Percentiles rank a stretch among this genome's conserved stretches.
These are phyloP conservation scores for Phytopythium cucurbitacearum DNA, from an alignment of 352 stramenopile genomes.

Conservation along the genomic window DNA sequence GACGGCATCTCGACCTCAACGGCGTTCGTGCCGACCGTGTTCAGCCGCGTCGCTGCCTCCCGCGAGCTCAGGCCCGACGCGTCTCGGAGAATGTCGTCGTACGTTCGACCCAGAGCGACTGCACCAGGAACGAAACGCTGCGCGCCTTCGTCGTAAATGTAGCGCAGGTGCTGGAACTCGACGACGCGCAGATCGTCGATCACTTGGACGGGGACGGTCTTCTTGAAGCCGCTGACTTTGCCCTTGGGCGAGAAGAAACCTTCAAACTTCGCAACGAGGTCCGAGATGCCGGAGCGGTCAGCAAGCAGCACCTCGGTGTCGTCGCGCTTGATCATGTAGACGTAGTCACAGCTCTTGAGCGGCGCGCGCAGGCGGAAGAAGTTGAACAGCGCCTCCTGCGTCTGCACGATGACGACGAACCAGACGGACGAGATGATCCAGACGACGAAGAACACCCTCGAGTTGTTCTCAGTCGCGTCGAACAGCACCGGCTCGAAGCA, in stretches of 20 bases:
- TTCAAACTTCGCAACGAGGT: constrained; percentile 19
- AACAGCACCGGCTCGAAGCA: constrained; percentile 27
- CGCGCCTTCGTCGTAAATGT: constrained; percentile 20
- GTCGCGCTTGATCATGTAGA: constrained; percentile 25
- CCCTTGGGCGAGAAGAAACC: constrained; percentile 11
- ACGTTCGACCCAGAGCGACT: constrained; percentile 15
- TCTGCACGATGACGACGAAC: constrained; percentile 15
- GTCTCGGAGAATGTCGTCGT: constrained; percentile 12
- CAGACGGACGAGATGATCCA: constrained; percentile 14
- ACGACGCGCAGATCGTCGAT: constrained; percentile 13
- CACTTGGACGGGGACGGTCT: constrained; percentile 13
- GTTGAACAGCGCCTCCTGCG: constrained; percentile 18
- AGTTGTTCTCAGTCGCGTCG: constrained; percentile 13
- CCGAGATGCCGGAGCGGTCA: constrained; percentile 14
- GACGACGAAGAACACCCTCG: constrained; percentile 22
- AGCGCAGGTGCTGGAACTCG: constrained; percentile 31
- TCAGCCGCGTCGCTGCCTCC: constrained; percentile 3
- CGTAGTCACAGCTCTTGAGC: constrained; percentile 14
- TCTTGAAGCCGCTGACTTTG: background rate
- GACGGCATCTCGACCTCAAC: constrained; percentile 28
- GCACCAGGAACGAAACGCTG: constrained; percentile 19
- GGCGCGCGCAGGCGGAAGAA: constrained; percentile 14
- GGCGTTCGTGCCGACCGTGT: constrained; percentile 15
- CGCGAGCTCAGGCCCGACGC: constrained; percentile 2
- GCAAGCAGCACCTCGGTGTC: constrained; percentile 17